Evolutionary conservation across 163 green algal species (phyloP), one percentile per base, ranked within the genome.

Genomic region (Chlorella variabilis): DNA sequence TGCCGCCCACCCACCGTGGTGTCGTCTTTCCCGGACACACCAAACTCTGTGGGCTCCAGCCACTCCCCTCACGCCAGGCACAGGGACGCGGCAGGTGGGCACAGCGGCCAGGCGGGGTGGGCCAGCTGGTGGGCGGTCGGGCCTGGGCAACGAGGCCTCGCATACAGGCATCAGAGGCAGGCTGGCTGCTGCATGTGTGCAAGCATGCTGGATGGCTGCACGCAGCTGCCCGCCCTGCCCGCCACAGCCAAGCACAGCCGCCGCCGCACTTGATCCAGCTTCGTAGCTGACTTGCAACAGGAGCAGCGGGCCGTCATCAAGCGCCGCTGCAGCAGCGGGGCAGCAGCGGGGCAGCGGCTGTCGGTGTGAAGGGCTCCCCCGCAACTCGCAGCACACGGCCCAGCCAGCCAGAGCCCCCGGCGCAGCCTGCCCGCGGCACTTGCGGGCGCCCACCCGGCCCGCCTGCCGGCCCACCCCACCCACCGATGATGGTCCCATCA

Each of bases 231-330:
- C n/a, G n/a, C n/a, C n/a, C n/a, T n/a, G n/a, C n/a, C n/a, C n/a
- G n/a, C n/a, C n/a, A n/a, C n/a, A 27, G 41, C 27, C 18, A 6
- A 3, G 67, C n/a, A 38, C 27, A 66, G 17, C 3, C 15, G 25
- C 18, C 4, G 17, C 15, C 45, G 11, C 45, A 54, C 73, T 56
- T 41, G 59, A n/a, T 17, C 58, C 6, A 27, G 42, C 54, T 13
- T 70, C 73, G 17, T 59, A 80, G 36, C 31, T 54, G 18, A 80
- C 38, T 5, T 58, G 27, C 27, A 80, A 56, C 73, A 80, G 73
- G 36, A 80, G 73, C 38, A 80, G 73, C 11, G 38, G 36, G 15
- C 56, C 73, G 21, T 69, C 56, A 2, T 23, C 21, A 27, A 49
- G 21, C 3, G 54, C 67, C 23, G 36, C 71, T 78, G 71, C 49